Evolutionary conservation across 495 filamentous ascomycete genomes (phyloP).

Genomic region (Talaromyces liani): DNA sequence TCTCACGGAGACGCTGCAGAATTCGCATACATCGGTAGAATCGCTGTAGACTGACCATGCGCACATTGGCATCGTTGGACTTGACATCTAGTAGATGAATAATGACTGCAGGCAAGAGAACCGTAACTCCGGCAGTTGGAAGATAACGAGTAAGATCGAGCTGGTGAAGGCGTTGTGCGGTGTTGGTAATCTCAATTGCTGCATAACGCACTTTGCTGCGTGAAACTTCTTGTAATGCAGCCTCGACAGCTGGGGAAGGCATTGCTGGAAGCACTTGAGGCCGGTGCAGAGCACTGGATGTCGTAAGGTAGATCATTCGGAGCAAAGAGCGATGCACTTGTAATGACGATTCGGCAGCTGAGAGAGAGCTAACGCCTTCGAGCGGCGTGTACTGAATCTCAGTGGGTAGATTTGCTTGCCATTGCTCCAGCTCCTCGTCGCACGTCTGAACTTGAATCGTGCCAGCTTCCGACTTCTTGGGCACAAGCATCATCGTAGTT

Average conservation of each 20-base stretch:
- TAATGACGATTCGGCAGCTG: slow-evolving; percentile 49
- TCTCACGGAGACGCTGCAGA: slow-evolving; percentile 70
- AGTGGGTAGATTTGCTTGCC: slow-evolving; percentile 60
- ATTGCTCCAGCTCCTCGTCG: slow-evolving; percentile 65
- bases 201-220: slow-evolving; percentile 71
- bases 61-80: slow-evolving; percentile 57
- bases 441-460: slow-evolving; percentile 64
- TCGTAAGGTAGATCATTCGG: slow-evolving; percentile 85
- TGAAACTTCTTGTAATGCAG: slow-evolving; percentile 68
- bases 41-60: slow-evolving; percentile 60
- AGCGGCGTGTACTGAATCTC: slow-evolving; percentile 54
- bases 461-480: slow-evolving; percentile 73
- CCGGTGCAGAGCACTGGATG: slow-evolving; percentile 77
- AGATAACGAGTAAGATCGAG: slow-evolving; percentile 67
- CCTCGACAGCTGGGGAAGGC: slow-evolving; percentile 48
- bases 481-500: slow-evolving; percentile 84
- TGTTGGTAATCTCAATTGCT: slow-evolving; percentile 70
- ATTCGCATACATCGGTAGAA: slow-evolving; percentile 85
- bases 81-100: slow-evolving; percentile 89
- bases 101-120: slow-evolving; percentile 82
- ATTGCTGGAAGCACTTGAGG: slow-evolving; percentile 76
- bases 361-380: slow-evolving; percentile 17
- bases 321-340: slow-evolving; percentile 70
- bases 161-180: slow-evolving; percentile 63
- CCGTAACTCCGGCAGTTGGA: slow-evolving; percentile 81